Conservation (phyloP, 805 yeast species). For the Candida tibetensis region DNA sequence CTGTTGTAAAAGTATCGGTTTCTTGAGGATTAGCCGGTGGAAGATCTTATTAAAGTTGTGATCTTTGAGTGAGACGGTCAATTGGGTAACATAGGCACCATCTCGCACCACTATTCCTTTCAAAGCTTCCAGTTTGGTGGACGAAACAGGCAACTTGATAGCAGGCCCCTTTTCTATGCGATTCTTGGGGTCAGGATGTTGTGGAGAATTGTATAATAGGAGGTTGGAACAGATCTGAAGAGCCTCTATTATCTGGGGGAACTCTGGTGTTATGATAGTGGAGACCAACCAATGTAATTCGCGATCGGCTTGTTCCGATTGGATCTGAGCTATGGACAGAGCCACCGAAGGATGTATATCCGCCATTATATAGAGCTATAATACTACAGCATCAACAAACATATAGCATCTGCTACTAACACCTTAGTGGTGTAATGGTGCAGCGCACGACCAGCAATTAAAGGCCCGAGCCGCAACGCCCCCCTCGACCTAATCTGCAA, state of each 20-base stretch:
- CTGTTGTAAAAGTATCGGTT: conserved; percentile 41
- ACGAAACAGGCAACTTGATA: conserved; percentile 56
- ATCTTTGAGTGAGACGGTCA: conserved; percentile 44
- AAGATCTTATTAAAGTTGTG: conserved; percentile 37
- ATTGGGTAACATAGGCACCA: conserved; percentile 50
- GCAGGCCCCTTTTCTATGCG: conserved; percentile 36
- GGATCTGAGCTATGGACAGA: neutral
- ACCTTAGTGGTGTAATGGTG: too few relatives aligned
- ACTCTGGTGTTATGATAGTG: conserved; percentile 24
- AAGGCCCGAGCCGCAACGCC: too few relatives aligned
- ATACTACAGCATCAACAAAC: too few relatives aligned
- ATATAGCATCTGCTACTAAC: too few relatives aligned
- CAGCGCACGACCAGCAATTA: too few relatives aligned
- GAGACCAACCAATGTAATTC: conserved; percentile 34
- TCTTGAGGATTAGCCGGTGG: conserved; percentile 23
- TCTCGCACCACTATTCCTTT: conserved; percentile 61
- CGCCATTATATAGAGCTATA: too few relatives aligned
- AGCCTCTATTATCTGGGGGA: conserved; percentile 36
- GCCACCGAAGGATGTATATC: too few relatives aligned
- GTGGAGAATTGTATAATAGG: conserved; percentile 35
- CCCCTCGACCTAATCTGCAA: too few relatives aligned
- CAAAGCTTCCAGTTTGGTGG: conserved; percentile 51
- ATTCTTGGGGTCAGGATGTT: conserved; percentile 26
- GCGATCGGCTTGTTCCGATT: conserved; percentile 15
- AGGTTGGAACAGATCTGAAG: conserved; percentile 37